Conservation (phyloP, 495 filamentous ascomycete species). For the Opeltia flavorubescens region DNA sequence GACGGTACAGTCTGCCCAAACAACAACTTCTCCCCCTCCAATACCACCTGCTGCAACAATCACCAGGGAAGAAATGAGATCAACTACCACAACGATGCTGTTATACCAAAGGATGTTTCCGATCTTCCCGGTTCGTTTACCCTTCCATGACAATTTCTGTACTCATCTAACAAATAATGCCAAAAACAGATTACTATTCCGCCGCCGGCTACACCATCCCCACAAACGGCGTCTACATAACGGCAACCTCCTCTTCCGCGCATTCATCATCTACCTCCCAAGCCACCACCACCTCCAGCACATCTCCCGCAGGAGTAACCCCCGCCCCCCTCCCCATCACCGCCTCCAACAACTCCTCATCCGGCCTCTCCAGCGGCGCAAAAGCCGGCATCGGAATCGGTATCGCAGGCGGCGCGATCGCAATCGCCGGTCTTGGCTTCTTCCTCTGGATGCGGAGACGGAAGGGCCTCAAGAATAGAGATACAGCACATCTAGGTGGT, state of each 20-base stretch:
- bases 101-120: not conserved
- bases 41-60: constrained; percentile 1
- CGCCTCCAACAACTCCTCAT: not conserved
- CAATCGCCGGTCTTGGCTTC: not conserved
- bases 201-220: constrained; percentile 1
- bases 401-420: not conserved
- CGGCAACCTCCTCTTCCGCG: not conserved
- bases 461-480: not conserved
- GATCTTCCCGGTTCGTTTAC: not conserved
- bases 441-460: not conserved
- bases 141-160: not conserved
- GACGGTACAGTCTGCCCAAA: constrained; percentile 1
- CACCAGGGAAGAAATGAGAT: constrained; percentile 1
- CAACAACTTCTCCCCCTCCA: not conserved
- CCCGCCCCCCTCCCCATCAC: not conserved
- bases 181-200: constrained; percentile 2
- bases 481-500: too few relatives aligned
- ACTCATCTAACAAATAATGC: too few relatives aligned
- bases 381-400: constrained; percentile 3
- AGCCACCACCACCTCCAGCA: not conserved
- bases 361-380: not conserved
- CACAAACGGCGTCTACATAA: not conserved
- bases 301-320: not conserved
- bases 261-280: not conserved
- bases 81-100: constrained; percentile 1